Conservation (phyloP, 495 filamentous ascomycete genomes). For the Lepidopterella palustris region DNA sequence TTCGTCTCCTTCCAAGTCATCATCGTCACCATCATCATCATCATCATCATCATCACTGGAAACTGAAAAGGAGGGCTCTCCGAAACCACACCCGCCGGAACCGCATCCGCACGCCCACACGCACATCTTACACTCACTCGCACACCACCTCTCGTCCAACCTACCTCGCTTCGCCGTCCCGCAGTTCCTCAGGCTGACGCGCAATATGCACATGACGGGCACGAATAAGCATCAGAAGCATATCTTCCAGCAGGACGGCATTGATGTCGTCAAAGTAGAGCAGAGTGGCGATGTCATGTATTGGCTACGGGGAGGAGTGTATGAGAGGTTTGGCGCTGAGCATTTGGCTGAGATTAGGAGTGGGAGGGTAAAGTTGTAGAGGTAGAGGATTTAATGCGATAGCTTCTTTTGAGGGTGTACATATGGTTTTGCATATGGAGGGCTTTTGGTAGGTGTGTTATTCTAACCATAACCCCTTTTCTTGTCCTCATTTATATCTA, state of each 20-base stretch:
- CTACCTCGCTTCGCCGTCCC: slow-evolving; percentile 74
- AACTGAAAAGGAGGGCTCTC: slow-evolving; percentile 12
- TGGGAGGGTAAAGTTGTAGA: slow-evolving; percentile 65
- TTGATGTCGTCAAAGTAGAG: slow-evolving; percentile 54
- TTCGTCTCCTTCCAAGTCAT: neutral
- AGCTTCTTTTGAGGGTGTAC: too few species aligned
- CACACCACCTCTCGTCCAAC: slow-evolving; percentile 43
- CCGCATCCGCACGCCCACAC: too few species aligned
- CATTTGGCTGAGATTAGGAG: slow-evolving; percentile 64
- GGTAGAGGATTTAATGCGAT: neutral
- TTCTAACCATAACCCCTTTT: too few species aligned
- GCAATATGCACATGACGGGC: slow-evolving; percentile 60
- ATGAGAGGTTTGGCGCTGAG: slow-evolving; percentile 56
- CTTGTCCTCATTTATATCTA: too few species aligned
- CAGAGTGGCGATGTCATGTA: slow-evolving; percentile 54
- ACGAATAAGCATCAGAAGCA: slow-evolving; percentile 87
- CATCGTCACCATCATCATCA: slow-evolving; percentile 2
- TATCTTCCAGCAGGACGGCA: slow-evolving; percentile 61
- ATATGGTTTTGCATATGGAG: neutral
- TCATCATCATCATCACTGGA: too few species aligned
- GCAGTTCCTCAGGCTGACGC: slow-evolving; percentile 64
- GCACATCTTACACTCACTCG: slow-evolving; percentile 11
- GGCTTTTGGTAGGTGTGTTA: neutral
- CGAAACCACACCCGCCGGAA: neutral
- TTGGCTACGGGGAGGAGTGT: slow-evolving; percentile 58